Evolutionary conservation across 1,139 yeast genomes (phyloP).

Genomic region (Suhomyces chickasaworum): DNA sequence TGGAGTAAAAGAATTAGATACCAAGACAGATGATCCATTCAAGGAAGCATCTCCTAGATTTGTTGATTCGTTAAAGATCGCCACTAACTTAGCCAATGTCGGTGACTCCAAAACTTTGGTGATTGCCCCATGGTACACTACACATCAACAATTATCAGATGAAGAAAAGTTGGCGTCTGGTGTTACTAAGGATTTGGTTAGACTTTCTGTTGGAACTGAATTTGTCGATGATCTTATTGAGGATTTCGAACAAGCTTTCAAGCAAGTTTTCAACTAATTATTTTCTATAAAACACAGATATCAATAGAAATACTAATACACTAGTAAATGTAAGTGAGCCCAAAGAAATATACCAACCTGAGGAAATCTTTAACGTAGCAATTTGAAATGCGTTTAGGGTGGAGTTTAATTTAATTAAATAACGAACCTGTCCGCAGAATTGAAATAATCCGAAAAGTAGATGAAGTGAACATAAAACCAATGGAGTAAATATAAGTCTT

Average conservation of each 20-base stretch:
- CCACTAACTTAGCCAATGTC: slow-evolving; percentile 92
- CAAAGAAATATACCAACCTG: slow-evolving; percentile 10
- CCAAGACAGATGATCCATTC: slow-evolving; percentile 55
- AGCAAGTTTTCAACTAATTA: slow-evolving; percentile 41
- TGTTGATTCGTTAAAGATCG: slow-evolving; percentile 79
- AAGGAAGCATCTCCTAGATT: slow-evolving; percentile 76
- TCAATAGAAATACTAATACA: slow-evolving; percentile 1
- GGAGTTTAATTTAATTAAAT: background rate
- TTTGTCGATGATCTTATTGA: slow-evolving; percentile 84
- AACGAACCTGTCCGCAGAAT: slow-evolving; percentile 8
- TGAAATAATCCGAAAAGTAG: slow-evolving; percentile 3
- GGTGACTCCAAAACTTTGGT: slow-evolving; percentile 95
- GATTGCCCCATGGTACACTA: slow-evolving; percentile 93
- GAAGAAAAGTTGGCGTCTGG: slow-evolving; percentile 82
- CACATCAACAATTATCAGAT: slow-evolving; percentile 86
- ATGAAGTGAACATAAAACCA: slow-evolving; percentile 5
- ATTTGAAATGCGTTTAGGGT: background rate
- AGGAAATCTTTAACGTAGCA: slow-evolving; percentile 2
- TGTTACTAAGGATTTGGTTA: slow-evolving; percentile 82
- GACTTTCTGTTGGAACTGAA: slow-evolving; percentile 90
- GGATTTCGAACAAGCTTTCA: slow-evolving; percentile 83
- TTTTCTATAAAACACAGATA: slow-evolving; percentile 7
- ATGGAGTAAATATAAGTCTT: slow-evolving; percentile 6
- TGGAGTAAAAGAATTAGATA: slow-evolving; percentile 72
- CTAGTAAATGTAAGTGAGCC: slow-evolving; percentile 2